phyloP scores from a whole-genome alignment of 1,284 basidiomycete species.

The Cystobasidium pallidum region DNA sequence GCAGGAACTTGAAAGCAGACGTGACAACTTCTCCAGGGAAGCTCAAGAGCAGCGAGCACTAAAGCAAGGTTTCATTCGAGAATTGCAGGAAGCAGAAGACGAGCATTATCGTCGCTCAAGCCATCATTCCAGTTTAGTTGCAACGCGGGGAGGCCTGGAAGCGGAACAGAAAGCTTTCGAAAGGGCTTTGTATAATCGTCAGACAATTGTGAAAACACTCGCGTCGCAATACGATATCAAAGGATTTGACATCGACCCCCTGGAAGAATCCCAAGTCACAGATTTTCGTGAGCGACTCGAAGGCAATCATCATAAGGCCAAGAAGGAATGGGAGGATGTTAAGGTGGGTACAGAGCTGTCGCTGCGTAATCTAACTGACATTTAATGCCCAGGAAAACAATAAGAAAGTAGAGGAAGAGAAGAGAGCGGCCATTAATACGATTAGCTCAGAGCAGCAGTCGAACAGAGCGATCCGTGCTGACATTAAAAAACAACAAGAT shows the following conservation, averaged over 20 bases:
- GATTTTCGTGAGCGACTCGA: conserved; percentile 70
- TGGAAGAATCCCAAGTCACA: conserved; percentile 68
- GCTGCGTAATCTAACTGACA: neutral
- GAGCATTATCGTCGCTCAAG: conserved; percentile 63
- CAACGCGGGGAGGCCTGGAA: conserved; percentile 65
- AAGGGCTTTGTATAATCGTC: conserved; percentile 71
- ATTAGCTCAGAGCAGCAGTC: conserved; percentile 63
- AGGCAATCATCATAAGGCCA: conserved; percentile 56
- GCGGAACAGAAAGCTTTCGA: conserved; percentile 63
- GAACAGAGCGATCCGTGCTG: conserved; percentile 25
- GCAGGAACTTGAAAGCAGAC: conserved; percentile 70
- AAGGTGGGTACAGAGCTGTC: neutral
- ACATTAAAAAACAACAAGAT: conserved; percentile 39
- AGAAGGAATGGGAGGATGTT: conserved; percentile 49
- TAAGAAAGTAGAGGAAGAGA: conserved; percentile 60
- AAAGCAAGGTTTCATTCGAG: conserved; percentile 60
- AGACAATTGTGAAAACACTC: conserved; percentile 72
- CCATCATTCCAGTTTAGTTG: conserved; percentile 64
- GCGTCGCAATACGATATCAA: conserved; percentile 70
- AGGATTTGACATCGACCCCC: conserved; percentile 70
- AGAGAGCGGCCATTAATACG: conserved; percentile 63
- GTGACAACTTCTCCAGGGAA: conserved; percentile 73
- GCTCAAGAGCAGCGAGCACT: conserved; percentile 64
- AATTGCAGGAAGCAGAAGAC: conserved; percentile 67
- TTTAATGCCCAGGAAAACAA: conserved; percentile 19